Conservation (phyloP, 2,329 filamentous ascomycete genomes). For the Neonectria punicea region DNA sequence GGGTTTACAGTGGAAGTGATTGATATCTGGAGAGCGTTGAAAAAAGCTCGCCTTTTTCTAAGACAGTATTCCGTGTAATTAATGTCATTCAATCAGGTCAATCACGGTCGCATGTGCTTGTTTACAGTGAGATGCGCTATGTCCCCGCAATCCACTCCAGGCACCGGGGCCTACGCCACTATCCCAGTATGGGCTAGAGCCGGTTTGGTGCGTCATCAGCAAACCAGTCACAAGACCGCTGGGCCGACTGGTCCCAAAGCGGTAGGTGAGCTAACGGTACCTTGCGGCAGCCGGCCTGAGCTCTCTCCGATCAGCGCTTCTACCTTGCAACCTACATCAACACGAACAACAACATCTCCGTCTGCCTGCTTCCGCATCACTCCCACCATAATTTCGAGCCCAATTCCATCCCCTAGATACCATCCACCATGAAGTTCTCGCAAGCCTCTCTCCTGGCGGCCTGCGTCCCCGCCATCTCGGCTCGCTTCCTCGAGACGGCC, state of each 20-base stretch:
- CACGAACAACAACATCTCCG: not conserved
- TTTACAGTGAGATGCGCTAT: not conserved
- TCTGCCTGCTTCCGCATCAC: constrained; percentile 1
- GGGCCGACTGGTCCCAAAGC: constrained; percentile 3
- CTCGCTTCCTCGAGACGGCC: constrained; percentile 65
- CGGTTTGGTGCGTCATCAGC: constrained; percentile 13
- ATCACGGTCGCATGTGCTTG: not conserved
- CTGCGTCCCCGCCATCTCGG: constrained; percentile 64
- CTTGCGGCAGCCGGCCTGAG: constrained; percentile 11
- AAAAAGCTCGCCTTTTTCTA: no score
- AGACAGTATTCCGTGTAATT: no score
- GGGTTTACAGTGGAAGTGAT: no score
- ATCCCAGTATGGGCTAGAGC: not conserved
- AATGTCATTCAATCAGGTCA: not conserved
- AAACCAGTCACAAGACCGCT: constrained; percentile 16
- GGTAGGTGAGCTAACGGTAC: constrained; percentile 18
- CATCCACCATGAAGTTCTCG: constrained; percentile 61
- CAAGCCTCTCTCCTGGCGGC: constrained; percentile 64
- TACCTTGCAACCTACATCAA: constrained; percentile 6
- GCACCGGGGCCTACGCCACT: not conserved
- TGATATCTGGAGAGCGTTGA: no score
- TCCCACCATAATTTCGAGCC: not conserved
- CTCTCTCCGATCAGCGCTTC: constrained; percentile 9
- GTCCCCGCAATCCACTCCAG: not conserved
- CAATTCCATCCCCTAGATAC: not conserved